Base-by-base conservation (phyloP, 1,284 basidiomycete genomes). In the Puccinia horiana region DNA sequence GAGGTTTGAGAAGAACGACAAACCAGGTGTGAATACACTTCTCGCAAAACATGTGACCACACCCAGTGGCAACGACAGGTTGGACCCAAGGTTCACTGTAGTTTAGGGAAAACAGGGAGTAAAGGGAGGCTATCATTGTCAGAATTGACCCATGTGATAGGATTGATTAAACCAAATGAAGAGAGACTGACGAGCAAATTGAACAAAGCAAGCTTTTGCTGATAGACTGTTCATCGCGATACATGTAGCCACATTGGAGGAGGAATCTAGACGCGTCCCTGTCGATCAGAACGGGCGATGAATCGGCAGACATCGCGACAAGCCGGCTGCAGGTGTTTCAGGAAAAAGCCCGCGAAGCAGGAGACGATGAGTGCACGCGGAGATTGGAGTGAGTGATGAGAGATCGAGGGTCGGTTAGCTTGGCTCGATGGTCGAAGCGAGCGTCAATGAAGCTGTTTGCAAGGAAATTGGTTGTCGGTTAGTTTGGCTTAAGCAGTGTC, bases 21-120 rank as follows among this genome's bases (percentile, higher is more conserved):
- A n/a, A 80, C 77, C 77, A 80, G n/a, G 77, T 80, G 37, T 80
- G 44, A 42, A 80, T 80, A 58, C 77, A 80, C 63, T 42, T 72
- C 40, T 72, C 63, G 37, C 77, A 80, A 70, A 80, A 80, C 12
- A 80, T 69, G 37, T 80, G 77, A 42, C 77, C 77, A 61, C 77
- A 80, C 18, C n/a, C n/a, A 29, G 29, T 47, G 23, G 77, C 65
- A 23, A 80, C 77, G 29, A 80, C 44, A 29, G 77, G 77, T n/a
- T 80, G 52, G 26, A 80, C 42, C 77, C 77, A 80, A 70, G 77
- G 77, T 37, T 80, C 77, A 44, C 77, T 80, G 49, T 1, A 26
- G 61, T n/a, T 23, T 18, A 52, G 8, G 29, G 4, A 67, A 26
- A 49, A 29, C 12, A 49, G 4, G 6, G 20, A n/a, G 37, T n/a